A percentile compares a stretch with the other conserved stretches of the same genome.
phyloP scores from a whole-genome alignment of 768 basidiomycete genomes.

The Pisolithus tinctorius region DNA sequence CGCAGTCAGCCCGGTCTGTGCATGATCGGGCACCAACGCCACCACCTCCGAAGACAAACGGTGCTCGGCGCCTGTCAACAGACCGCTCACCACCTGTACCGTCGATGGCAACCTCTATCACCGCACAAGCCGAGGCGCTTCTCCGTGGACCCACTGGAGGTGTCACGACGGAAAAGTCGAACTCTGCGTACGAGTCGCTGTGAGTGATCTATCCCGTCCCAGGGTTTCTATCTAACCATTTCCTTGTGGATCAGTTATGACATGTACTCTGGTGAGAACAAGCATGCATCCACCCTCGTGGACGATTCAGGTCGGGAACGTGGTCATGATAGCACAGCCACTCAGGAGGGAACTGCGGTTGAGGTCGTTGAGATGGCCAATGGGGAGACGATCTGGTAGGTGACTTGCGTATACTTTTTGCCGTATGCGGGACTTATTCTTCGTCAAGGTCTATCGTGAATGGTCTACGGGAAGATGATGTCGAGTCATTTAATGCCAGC shows the following conservation, averaged over 20 bases:
- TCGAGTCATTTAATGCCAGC: slow-evolving; percentile 58
- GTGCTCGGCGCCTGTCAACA: slow-evolving; percentile 54
- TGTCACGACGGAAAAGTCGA: slow-evolving; percentile 54
- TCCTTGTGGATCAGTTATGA: slow-evolving; percentile 54
- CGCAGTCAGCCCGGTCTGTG: slow-evolving; percentile 63
- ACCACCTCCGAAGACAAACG: slow-evolving; percentile 62
- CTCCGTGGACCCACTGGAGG: slow-evolving; percentile 36
- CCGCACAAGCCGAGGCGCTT: slow-evolving; percentile 30
- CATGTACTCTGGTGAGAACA: slow-evolving; percentile 65
- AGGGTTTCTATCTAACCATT: slow-evolving; percentile 12
- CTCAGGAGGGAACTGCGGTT: slow-evolving; percentile 51
- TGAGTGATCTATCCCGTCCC: slow-evolving; percentile 34
- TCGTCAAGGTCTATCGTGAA: slow-evolving; percentile 67
- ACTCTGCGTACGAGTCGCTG: slow-evolving; percentile 73
- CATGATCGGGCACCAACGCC: slow-evolving; percentile 82
- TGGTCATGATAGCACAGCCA: slow-evolving; percentile 19
- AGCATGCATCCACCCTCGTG: slow-evolving; percentile 26
- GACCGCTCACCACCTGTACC: slow-evolving; percentile 68
- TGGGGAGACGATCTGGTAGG: slow-evolving; percentile 81
- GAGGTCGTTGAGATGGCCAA: slow-evolving; percentile 83
- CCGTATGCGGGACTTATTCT: neutral
- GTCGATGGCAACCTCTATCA: slow-evolving; percentile 47
- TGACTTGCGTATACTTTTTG: slow-evolving; percentile 7
- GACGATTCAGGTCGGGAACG: slow-evolving; percentile 28
- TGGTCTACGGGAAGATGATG: slow-evolving; percentile 71